phyloP scores from a whole-genome alignment of 345 rosid species.

The Corchorus capsularis region DNA sequence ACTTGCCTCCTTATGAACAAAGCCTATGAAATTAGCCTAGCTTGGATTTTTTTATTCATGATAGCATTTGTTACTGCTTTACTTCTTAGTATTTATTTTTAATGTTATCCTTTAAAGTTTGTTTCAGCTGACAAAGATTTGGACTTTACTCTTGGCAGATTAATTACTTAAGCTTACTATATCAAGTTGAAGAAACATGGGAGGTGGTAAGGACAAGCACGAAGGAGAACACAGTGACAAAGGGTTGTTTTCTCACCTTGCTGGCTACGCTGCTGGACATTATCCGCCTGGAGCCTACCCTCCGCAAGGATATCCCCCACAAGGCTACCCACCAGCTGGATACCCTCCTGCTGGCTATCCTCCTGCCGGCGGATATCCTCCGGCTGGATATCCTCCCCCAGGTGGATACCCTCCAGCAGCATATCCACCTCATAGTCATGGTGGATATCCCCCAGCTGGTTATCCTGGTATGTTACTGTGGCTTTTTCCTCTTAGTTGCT shows the following conservation, averaged over 20 bases:
- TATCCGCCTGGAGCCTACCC: slow-evolving; percentile 37
- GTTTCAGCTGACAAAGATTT: background rate
- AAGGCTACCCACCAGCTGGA: slow-evolving; percentile 24
- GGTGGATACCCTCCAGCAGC: slow-evolving; percentile 49
- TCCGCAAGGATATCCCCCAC: slow-evolving; percentile 39
- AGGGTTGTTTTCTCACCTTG: slow-evolving; percentile 69
- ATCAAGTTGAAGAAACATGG: slow-evolving; percentile 33
- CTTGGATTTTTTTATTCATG: background rate
- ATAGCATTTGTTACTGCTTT: background rate
- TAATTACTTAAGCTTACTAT: slow-evolving; percentile 3
- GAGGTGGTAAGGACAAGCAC: slow-evolving; percentile 50
- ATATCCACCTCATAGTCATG: slow-evolving; percentile 40
- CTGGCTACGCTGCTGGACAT: slow-evolving; percentile 63
- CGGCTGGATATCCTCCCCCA: slow-evolving; percentile 34
- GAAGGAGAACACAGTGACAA: slow-evolving; percentile 47
- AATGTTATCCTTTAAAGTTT: background rate
- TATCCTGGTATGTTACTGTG: slow-evolving; percentile 43
- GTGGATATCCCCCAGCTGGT: slow-evolving; percentile 57
- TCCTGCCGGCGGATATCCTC: slow-evolving; percentile 49
- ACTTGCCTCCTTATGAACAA: background rate
- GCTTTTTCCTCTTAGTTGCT: background rate
- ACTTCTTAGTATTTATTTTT: background rate
- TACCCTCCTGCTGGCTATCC: slow-evolving; percentile 64
- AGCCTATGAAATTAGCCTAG: background rate
- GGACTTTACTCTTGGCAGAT: background rate